Base-by-base conservation (phyloP, 2,329 filamentous ascomycete genomes). In the Aspergillus fijiensis region DNA sequence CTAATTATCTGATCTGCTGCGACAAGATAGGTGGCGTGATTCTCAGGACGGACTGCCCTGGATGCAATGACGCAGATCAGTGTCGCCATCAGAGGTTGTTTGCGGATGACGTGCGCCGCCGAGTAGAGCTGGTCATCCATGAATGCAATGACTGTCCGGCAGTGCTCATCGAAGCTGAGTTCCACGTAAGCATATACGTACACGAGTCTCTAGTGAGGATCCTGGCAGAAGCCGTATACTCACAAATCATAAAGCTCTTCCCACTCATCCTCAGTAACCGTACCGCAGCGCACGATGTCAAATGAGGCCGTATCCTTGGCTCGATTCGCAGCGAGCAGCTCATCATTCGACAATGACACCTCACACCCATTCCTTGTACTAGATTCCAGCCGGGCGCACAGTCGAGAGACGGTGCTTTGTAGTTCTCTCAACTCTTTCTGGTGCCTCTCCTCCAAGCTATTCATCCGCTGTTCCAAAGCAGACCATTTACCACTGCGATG, bases 171-270 rank as follows among this genome's bases (percentile, higher is more conserved):
- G n/a, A 31, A 48, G 49, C 49, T 54, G n/a, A 4, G 27, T 6
- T 12, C 2, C 33, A 25, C 19, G n/a, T 31, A 12, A 45, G 21
- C 2, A 10, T 29, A 29, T 29, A 29, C 27, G 2, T 29, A 10
- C 27, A 9, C 7, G 7, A 29, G 2, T 6, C 5, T 16, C 6
- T 4, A 1, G 2, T 11, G 3, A 25, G 2, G 3, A 9, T 29
- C 4, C 29, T 23, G 3, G 6, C 6, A 10, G 11, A 16, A 27
- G 5, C 33, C 4, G 12, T 19, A 10, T 11, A 45, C 55, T 48
- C 27, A 58, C 55, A 58, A 58, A 12, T 51, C 14, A 23, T 58
- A 52, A 33, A 58, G 49, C n/a, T 58, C 49, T 19, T 52, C 49
- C 55, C 55, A 58, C 29, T 58, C 55, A 27, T 11, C 29, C 27